A percentile compares a stretch with the other conserved stretches of the same genome.
phyloP scores from a whole-genome alignment of 2,329 filamentous ascomycete genomes.

The Daldinia sp. region DNA sequence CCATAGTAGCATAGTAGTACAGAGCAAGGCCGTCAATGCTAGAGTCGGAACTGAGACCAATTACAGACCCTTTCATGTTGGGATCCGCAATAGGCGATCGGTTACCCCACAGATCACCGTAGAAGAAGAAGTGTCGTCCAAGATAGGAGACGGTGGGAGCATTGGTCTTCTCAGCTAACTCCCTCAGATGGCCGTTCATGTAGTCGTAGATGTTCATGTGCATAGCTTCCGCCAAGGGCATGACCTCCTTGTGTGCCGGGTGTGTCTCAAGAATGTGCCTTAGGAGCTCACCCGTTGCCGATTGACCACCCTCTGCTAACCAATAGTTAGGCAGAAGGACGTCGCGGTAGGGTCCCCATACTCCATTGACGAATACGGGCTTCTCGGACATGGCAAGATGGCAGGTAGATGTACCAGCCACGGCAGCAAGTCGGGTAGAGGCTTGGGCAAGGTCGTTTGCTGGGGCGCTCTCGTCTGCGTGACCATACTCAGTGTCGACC shows the following conservation, averaged over 20 bases:
- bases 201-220: slow-evolving; percentile 95
- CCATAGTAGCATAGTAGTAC: slow-evolving; percentile 95
- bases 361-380: slow-evolving; percentile 91
- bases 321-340: slow-evolving; percentile 91
- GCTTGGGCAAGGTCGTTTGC: slow-evolving; percentile 91
- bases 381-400: slow-evolving; percentile 95
- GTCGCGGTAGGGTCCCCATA: slow-evolving; percentile 97
- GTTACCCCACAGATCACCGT: slow-evolving; percentile 97
- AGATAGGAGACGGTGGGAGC: slow-evolving; percentile 86
- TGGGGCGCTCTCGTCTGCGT: slow-evolving; percentile 71
- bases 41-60: slow-evolving; percentile 88
- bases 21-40: slow-evolving; percentile 86
- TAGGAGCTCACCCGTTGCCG: slow-evolving; percentile 91
- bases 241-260: slow-evolving; percentile 83
- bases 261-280: slow-evolving; percentile 96
- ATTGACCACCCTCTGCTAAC: slow-evolving; percentile 98
- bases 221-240: slow-evolving; percentile 80
- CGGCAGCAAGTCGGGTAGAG: slow-evolving; percentile 89
- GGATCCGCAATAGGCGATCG: slow-evolving; percentile 91
- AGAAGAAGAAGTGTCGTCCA: slow-evolving; percentile 96
- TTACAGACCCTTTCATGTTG: slow-evolving; percentile 88
- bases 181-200: slow-evolving; percentile 84
- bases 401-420: slow-evolving; percentile 96
- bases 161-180: slow-evolving; percentile 72
- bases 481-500: slow-evolving; percentile 75